phyloP scores from a whole-genome alignment of 495 filamentous ascomycete species.

The Haplographium delicatum region DNA sequence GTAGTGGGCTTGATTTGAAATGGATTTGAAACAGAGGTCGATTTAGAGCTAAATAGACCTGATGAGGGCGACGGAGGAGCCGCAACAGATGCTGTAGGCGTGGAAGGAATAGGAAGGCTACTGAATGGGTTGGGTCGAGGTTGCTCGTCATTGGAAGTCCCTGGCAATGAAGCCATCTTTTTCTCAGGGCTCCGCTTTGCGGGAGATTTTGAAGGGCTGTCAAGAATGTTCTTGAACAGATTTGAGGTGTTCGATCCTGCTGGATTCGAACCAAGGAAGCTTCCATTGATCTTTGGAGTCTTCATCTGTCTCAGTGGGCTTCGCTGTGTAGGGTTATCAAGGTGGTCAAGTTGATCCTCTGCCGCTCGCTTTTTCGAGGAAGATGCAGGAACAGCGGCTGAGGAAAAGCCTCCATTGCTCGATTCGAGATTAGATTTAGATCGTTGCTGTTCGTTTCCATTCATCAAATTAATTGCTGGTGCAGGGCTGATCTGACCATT shows the following conservation, averaged over 20 bases:
- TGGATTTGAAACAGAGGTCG: slow-evolving; percentile 11
- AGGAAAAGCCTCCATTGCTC: not conserved
- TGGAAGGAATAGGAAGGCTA: slow-evolving; percentile 13
- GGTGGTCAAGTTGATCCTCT: slow-evolving; percentile 25
- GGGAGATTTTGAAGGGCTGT: slow-evolving; percentile 9
- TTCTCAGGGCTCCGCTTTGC: slow-evolving; percentile 12
- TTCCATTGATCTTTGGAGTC: slow-evolving; percentile 11
- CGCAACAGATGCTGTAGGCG: slow-evolving; percentile 17
- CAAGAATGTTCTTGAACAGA: slow-evolving; percentile 32
- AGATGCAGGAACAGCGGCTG: not conserved
- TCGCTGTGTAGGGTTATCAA: slow-evolving; percentile 9
- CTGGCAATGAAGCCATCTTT: slow-evolving; percentile 2
- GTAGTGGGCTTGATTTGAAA: slow-evolving; percentile 13
- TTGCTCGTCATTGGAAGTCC: slow-evolving; percentile 7
- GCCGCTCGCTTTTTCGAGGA: slow-evolving; percentile 28
- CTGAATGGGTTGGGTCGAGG: slow-evolving; percentile 18
- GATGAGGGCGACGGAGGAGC: slow-evolving; percentile 15
- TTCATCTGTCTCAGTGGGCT: slow-evolving; percentile 17
- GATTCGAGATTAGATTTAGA: not conserved
- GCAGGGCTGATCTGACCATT: too few relatives aligned
- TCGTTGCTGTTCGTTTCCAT: not conserved
- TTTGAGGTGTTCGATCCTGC: slow-evolving; percentile 33
- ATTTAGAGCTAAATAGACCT: slow-evolving; percentile 11
- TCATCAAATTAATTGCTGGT: not conserved
- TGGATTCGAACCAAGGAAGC: not conserved